Conservation (phyloP, 352 stramenopile genomes). For the Phytophthora colocasiae region DNA sequence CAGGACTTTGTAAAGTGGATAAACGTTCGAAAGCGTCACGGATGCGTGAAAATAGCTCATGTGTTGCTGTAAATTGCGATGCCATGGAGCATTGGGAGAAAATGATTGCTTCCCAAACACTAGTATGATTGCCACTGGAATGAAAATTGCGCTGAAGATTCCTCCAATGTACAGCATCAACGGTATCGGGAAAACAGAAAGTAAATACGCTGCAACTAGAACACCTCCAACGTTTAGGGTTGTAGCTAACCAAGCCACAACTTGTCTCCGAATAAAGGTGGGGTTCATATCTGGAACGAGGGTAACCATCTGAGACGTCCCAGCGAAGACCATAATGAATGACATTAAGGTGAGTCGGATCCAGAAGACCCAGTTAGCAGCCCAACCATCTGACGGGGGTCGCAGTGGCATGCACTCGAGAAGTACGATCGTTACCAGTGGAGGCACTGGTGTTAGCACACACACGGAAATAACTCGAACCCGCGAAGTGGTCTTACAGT, state of each 20-base stretch:
- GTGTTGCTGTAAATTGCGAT: not conserved
- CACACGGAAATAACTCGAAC: constrained; percentile 7
- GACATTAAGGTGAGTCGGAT: not conserved
- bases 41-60: not conserved
- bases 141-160: no score
- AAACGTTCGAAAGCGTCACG: not conserved
- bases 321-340: not conserved
- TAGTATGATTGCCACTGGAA: no score
- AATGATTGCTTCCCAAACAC: not conserved
- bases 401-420: constrained; percentile 1
- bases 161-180: not conserved
- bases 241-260: not conserved
- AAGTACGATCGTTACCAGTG: not conserved
- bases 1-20: not conserved
- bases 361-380: constrained; percentile 6
- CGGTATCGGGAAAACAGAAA: constrained; percentile 1
- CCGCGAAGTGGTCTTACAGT: constrained; percentile 11
- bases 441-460: constrained; percentile 7
- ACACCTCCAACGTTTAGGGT: not conserved
- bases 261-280: not conserved
- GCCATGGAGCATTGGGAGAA: not conserved
- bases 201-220: not conserved
- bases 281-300: not conserved
- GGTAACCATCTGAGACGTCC: not conserved
- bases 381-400: not conserved